Base-by-base conservation (phyloP, 164 flowering plant genomes). In the Litsea cubeba region DNA sequence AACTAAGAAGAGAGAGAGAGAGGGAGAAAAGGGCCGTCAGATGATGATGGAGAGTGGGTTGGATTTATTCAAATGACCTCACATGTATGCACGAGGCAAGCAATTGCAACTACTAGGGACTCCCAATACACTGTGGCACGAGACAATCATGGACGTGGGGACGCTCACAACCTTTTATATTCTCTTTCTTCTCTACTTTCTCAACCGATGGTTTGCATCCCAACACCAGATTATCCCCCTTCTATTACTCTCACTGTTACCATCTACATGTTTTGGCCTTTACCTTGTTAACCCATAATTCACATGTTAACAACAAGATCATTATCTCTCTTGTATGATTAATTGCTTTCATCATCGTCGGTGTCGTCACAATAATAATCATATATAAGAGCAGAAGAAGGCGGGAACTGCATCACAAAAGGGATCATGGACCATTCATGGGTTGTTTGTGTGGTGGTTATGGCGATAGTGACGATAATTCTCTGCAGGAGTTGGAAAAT, bases 81-180 rank as follows among this genome's bases (percentile, higher is more conserved):
- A 86, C 92, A 87, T 87, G 91, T 77, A 72, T 64, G 91, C 91
- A 85, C 82, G 88, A 85, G 89, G 86, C 22, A 79, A 72, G 80
- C 85, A 75, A 81, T 75, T 80, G 80, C 81, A 32, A 40, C 77
- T 76, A 80, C 81, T 32, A 79, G 63, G 67, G 78, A 32, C 71
- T 69, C 72, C 62, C 74, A 74, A 75, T 70, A 72, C 70, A 70
- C 78, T 57, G 71, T 72, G 76, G 79, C 84, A 80, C 83, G 74
- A 83, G 77, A 72, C 83, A 81, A 85, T 88, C 87, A 88, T 87
- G 76, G 66, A 75, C 72, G 77, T 84, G 84, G 90, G 88, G 84
- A 76, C 87, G 1, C 60, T 3, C 4, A 15, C 6, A 50, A 22
- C 62, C 25, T 18, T 23, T 35, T 60, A 35, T 26, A n/a, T 49